These are phyloP conservation scores for Scheffersomyces spartinae DNA, from an alignment of 805 yeast genomes.

Conservation along the genomic window DNA sequence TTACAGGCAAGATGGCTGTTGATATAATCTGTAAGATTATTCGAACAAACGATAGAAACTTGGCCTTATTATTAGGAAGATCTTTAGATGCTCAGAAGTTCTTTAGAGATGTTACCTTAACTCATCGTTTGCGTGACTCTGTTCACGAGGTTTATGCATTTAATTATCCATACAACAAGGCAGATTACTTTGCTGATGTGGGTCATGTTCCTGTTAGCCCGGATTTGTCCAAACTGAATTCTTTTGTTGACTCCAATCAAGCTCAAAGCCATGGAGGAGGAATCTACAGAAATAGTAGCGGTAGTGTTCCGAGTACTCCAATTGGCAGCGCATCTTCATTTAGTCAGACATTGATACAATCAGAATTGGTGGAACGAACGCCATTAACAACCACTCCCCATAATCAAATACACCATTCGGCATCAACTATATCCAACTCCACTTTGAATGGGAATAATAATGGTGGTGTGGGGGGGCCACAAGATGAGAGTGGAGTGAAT, in stretches of 20 bases:
- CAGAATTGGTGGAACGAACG: no score
- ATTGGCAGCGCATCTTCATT: no score
- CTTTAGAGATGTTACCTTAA: constrained; percentile 92
- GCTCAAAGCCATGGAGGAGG: no score
- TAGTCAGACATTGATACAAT: no score
- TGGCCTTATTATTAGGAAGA: constrained; percentile 82
- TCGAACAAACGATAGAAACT: constrained; percentile 80
- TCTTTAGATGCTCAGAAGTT: constrained; percentile 89
- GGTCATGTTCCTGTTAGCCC: constrained; percentile 11
- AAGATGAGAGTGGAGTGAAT: constrained; percentile 38
- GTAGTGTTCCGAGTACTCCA: no score
- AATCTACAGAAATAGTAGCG: no score
- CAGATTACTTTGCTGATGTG: constrained; percentile 22
- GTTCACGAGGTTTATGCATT: constrained; percentile 81
- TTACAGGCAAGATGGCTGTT: constrained; percentile 90
- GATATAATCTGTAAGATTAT: constrained; percentile 80
- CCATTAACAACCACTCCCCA: no score
- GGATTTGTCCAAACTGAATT: constrained; percentile 17
- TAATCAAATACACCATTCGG: constrained; percentile 4
- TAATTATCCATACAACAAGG: constrained; percentile 43
- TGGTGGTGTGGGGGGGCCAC: not conserved
- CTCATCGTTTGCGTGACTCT: constrained; percentile 85
- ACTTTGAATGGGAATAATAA: constrained; percentile 3
- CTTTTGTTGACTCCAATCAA: constrained; percentile 8
- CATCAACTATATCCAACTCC: constrained; percentile 8